Evolutionary conservation across 495 filamentous ascomycete species (phyloP).

Genomic region (Podospora anserina): DNA sequence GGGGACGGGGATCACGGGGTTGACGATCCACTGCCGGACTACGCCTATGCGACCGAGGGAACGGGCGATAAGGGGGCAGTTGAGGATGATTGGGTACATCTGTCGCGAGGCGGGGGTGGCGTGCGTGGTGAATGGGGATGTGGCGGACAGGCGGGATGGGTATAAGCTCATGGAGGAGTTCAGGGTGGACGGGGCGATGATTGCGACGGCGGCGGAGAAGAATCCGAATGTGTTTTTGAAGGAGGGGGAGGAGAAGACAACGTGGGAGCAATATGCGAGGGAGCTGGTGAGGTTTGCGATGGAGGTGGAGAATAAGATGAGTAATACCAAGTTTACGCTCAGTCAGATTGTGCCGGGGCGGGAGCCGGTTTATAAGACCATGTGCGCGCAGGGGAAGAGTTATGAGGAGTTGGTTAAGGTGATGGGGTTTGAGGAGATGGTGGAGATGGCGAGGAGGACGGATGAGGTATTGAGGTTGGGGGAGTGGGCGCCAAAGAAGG

Average conservation of each 20-base stretch:
- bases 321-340: slow-evolving; percentile 91
- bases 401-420: slow-evolving; percentile 62
- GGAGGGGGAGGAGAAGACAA: slow-evolving; percentile 59
- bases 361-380: slow-evolving; percentile 49
- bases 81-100: slow-evolving; percentile 71
- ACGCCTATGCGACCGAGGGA: slow-evolving; percentile 92
- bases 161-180: slow-evolving; percentile 65
- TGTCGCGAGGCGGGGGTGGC: slow-evolving; percentile 82
- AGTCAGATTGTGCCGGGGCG: slow-evolving; percentile 82
- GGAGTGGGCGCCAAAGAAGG: slow-evolving; percentile 33
- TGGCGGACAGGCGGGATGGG: slow-evolving; percentile 65
- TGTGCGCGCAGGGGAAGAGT: slow-evolving; percentile 54
- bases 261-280: slow-evolving; percentile 71
- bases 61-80: slow-evolving; percentile 77
- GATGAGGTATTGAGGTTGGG: slow-evolving; percentile 53
- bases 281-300: slow-evolving; percentile 69
- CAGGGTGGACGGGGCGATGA: slow-evolving; percentile 92
- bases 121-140: slow-evolving; percentile 93
- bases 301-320: slow-evolving; percentile 75
- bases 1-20: slow-evolving; percentile 79
- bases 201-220: slow-evolving; percentile 83
- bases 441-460: slow-evolving; percentile 35
- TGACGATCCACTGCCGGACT: slow-evolving; percentile 94
- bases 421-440: slow-evolving; percentile 56
- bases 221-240: slow-evolving; percentile 81